Evolutionary conservation across 768 basidiomycete species (phyloP).

Genomic region (Leucosporidium yakuticum): DNA sequence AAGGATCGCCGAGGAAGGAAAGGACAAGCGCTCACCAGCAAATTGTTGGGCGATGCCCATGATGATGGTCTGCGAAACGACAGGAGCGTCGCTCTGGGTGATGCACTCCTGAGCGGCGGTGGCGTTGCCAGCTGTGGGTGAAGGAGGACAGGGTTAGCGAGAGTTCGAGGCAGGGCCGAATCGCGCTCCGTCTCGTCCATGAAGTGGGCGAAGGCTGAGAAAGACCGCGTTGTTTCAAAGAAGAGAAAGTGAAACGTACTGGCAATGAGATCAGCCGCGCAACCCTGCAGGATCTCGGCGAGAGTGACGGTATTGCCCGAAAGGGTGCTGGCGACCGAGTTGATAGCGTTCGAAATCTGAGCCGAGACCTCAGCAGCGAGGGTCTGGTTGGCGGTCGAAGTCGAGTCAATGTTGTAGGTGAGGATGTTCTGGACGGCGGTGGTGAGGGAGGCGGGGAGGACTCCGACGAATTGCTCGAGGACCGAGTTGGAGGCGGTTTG

Average conservation of each 20-base stretch:
- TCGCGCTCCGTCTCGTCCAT: too few species aligned
- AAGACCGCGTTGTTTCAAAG: neutral
- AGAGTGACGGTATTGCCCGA: slow-evolving; percentile 36
- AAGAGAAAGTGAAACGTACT: slow-evolving; percentile 4
- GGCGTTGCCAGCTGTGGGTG: slow-evolving; percentile 28
- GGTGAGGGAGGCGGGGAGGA: slow-evolving; percentile 31
- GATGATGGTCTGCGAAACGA: slow-evolving; percentile 19
- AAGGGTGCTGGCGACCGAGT: slow-evolving; percentile 26
- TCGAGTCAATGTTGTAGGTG: slow-evolving; percentile 16
- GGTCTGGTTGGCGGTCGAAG: neutral
- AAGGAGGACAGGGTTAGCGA: neutral
- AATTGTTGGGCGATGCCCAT: slow-evolving; percentile 22
- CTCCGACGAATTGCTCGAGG: slow-evolving; percentile 35
- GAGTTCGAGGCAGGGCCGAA: too few species aligned
- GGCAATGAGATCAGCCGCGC: slow-evolving; percentile 31
- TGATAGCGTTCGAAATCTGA: slow-evolving; percentile 32
- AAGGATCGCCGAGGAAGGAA: neutral
- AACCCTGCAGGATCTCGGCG: slow-evolving; percentile 32
- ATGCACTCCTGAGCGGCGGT: slow-evolving; percentile 34
- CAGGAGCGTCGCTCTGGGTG: slow-evolving; percentile 18
- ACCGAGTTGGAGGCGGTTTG: slow-evolving; percentile 34
- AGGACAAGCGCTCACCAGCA: neutral
- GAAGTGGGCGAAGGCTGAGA: too few species aligned
- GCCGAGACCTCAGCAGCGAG: slow-evolving; percentile 25
- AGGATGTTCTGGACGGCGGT: slow-evolving; percentile 35